A percentile compares a stretch with the other conserved stretches of the same genome.
Evolutionary conservation across 2,329 filamentous ascomycete species (phyloP).

Genomic region (Colletotrichum sp.): DNA sequence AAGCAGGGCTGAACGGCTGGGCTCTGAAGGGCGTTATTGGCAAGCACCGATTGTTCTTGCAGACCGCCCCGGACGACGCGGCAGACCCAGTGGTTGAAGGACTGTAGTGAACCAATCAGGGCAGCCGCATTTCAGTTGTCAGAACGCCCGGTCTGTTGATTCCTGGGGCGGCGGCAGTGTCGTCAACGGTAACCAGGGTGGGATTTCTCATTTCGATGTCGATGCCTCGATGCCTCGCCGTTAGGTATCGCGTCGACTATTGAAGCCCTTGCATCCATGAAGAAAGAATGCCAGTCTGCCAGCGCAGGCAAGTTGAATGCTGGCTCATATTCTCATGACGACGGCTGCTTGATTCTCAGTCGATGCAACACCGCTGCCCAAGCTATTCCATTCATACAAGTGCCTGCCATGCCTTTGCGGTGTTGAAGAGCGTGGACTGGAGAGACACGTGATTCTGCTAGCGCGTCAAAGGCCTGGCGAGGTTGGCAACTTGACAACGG

Average conservation of each 20-base stretch:
- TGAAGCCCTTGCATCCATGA: background rate
- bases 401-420: background rate
- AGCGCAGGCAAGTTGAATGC: background rate
- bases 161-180: background rate
- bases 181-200: conserved; percentile 4
- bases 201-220: conserved; percentile 1
- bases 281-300: background rate
- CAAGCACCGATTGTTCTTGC: background rate
- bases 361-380: background rate
- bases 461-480: background rate
- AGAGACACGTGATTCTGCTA: background rate
- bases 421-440: background rate
- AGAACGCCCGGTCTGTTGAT: background rate
- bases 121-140: background rate
- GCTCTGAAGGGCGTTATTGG: background rate
- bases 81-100: background rate
- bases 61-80: background rate
- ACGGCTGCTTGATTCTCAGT: background rate
- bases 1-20: background rate
- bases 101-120: background rate
- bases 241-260: background rate
- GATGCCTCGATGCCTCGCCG: conserved; percentile 13
- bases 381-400: too few relatives aligned
- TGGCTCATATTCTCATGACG: background rate
- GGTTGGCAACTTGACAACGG: background rate